Percentiles rank a stretch among this genome's conserved stretches.
phyloP scores from a whole-genome alignment of 176 grass and related monocot species.

The Carex myosuroides region DNA sequence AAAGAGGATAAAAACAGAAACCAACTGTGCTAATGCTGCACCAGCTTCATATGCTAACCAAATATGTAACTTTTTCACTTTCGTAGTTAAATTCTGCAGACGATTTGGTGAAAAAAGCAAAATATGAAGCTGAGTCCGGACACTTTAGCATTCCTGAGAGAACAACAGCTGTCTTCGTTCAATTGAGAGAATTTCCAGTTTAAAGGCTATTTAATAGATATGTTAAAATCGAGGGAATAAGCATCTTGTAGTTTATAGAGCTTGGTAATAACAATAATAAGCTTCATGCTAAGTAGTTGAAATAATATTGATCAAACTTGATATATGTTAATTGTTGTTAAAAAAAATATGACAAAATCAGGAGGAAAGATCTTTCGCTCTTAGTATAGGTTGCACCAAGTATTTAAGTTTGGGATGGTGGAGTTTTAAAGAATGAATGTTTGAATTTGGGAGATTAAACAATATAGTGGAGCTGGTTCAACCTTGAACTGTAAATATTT shows the following conservation, averaged over 20 bases:
- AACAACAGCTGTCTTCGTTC: constrained; percentile 58
- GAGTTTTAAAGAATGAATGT: not conserved
- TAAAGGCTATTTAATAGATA: not conserved
- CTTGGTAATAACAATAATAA: not conserved
- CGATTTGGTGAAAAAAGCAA: constrained; percentile 40
- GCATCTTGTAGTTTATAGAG: not conserved
- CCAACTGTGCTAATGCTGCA: not conserved
- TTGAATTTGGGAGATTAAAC: no score
- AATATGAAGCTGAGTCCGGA: constrained; percentile 29
- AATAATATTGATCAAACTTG: not conserved
- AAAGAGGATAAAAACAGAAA: not conserved
- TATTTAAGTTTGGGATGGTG: not conserved
- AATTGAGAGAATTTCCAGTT: not conserved
- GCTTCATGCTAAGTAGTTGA: not conserved
- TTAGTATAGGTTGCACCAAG: not conserved
- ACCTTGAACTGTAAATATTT: not conserved
- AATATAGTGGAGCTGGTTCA: not conserved
- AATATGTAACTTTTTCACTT: not conserved
- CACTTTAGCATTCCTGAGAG: constrained; percentile 48
- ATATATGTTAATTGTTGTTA: not conserved
- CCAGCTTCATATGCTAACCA: not conserved
- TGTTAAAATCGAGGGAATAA: not conserved
- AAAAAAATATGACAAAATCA: not conserved
- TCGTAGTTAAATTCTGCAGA: constrained; percentile 63
- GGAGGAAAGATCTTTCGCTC: not conserved